These are phyloP conservation scores for Arabidopsis suecica DNA, from an alignment of 345 rosid genomes.

Conservation along the genomic window DNA sequence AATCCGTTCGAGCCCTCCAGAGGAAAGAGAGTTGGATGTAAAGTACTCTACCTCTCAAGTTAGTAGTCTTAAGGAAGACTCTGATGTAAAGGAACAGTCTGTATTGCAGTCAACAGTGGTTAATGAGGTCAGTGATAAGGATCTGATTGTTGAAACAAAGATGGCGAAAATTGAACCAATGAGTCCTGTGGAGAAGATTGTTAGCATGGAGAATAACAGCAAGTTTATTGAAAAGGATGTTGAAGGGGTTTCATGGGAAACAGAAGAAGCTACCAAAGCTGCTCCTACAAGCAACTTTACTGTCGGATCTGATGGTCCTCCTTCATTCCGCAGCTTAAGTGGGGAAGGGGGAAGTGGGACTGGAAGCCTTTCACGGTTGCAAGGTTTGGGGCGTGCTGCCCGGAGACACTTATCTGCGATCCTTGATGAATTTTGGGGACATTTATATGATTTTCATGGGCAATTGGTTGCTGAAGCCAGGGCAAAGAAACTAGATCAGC, in stretches of 20 bases:
- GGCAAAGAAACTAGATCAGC: constrained; percentile 61
- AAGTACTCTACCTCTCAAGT: constrained; percentile 42
- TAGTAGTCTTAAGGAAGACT: constrained; percentile 31
- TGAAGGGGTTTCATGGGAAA: constrained; percentile 68
- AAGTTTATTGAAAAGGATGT: constrained; percentile 60
- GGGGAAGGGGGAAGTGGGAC: constrained; percentile 85
- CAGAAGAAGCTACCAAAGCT: constrained; percentile 65
- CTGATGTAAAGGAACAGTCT: constrained; percentile 38
- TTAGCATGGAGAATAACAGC: constrained; percentile 52
- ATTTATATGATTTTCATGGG: constrained; percentile 82
- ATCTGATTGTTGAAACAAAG: constrained; percentile 48
- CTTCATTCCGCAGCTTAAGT: constrained; percentile 80
- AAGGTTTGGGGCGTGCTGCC: constrained; percentile 96
- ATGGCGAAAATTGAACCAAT: constrained; percentile 47
- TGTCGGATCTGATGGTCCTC: constrained; percentile 71
- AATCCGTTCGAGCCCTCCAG: constrained; percentile 47
- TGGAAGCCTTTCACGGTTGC: constrained; percentile 94
- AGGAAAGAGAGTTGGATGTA: constrained; percentile 50
- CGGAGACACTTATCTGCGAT: constrained; percentile 74
- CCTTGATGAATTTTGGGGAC: constrained; percentile 97
- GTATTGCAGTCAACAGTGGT: constrained; percentile 38
- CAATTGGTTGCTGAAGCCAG: constrained; percentile 70
- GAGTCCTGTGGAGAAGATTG: constrained; percentile 59
- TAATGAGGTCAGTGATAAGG: constrained; percentile 50
- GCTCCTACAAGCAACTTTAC: constrained; percentile 54